Conservation (phyloP, 2,329 filamentous ascomycete genomes). For the Colletotrichum gigasporum region DNA sequence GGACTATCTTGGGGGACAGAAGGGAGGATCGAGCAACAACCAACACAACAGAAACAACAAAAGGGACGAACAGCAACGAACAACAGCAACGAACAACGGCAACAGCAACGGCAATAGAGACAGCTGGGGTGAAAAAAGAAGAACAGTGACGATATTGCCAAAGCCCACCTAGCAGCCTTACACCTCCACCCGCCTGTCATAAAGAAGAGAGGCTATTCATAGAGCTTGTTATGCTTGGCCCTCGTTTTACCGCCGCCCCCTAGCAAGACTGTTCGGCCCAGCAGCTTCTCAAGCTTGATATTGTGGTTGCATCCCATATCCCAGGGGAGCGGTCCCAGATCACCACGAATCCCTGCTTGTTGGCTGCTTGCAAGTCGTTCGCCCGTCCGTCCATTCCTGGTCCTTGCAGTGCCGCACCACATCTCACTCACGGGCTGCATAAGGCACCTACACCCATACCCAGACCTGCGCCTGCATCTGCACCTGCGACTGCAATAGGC, state of each 20-base stretch:
- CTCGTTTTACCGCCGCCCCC: conserved; percentile 4
- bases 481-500: conserved; percentile 3
- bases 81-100: not conserved
- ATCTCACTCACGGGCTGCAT: conserved; percentile 1
- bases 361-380: conserved; percentile 30
- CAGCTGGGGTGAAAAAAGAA: not conserved
- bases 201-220: conserved; percentile 23
- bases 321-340: conserved; percentile 15
- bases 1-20: not conserved
- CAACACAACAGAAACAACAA: not conserved
- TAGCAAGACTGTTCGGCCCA: conserved; percentile 1
- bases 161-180: not conserved
- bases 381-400: not conserved
- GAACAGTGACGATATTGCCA: not conserved
- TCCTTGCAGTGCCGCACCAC: conserved; percentile 14
- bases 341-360: conserved; percentile 22
- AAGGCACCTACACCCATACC: not conserved
- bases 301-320: conserved; percentile 16
- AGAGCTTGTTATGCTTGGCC: conserved; percentile 10
- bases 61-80: not conserved
- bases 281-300: not conserved
- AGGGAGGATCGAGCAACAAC: conserved; percentile 2
- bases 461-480: not conserved
- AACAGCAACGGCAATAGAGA: not conserved
- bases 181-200: not conserved